Evolutionary conservation across 805 yeast genomes (phyloP).

Genomic region (Candida caryicola): DNA sequence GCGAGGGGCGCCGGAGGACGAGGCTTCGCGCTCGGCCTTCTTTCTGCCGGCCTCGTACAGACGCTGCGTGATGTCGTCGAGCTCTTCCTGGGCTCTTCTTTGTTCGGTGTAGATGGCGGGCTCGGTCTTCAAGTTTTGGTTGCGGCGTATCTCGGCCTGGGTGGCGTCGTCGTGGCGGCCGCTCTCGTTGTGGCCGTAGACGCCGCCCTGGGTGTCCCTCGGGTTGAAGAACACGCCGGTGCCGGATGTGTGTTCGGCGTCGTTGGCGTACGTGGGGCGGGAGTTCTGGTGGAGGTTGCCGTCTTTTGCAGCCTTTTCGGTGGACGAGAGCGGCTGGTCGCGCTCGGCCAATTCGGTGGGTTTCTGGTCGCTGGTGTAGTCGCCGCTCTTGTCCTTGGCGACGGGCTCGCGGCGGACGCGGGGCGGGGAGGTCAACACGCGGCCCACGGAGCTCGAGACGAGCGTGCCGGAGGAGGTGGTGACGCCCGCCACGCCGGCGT

Average conservation of each 20-base stretch:
- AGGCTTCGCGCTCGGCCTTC: slow-evolving; percentile 13
- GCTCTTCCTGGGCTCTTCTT: slow-evolving; percentile 12
- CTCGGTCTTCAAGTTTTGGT: slow-evolving; percentile 21
- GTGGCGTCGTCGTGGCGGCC: slow-evolving; percentile 23
- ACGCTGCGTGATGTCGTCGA: slow-evolving; percentile 8
- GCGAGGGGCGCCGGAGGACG: slow-evolving; percentile 5
- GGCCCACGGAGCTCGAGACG: slow-evolving; percentile 17
- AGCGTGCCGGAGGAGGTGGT: not conserved
- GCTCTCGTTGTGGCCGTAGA: slow-evolving; percentile 12
- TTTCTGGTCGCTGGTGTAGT: slow-evolving; percentile 30
- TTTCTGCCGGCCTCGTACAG: slow-evolving; percentile 15
- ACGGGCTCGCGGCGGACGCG: slow-evolving; percentile 26
- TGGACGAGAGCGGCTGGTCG: slow-evolving; percentile 1
- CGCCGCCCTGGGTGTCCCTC: slow-evolving; percentile 36
- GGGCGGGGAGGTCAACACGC: slow-evolving; percentile 31
- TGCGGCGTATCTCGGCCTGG: slow-evolving; percentile 15
- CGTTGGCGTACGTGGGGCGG: slow-evolving; percentile 29
- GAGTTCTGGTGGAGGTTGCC: slow-evolving; percentile 15
- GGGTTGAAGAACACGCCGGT: slow-evolving; percentile 34
- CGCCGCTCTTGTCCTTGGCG: slow-evolving; percentile 28
- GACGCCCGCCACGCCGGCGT: not conserved
- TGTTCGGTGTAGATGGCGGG: slow-evolving; percentile 17
- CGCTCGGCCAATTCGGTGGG: slow-evolving; percentile 24
- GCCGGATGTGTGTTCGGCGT: slow-evolving; percentile 27
- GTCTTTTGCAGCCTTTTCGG: not conserved